Conservation (phyloP, 2,329 filamentous ascomycete species). For the Fusarium sp. region DNA sequence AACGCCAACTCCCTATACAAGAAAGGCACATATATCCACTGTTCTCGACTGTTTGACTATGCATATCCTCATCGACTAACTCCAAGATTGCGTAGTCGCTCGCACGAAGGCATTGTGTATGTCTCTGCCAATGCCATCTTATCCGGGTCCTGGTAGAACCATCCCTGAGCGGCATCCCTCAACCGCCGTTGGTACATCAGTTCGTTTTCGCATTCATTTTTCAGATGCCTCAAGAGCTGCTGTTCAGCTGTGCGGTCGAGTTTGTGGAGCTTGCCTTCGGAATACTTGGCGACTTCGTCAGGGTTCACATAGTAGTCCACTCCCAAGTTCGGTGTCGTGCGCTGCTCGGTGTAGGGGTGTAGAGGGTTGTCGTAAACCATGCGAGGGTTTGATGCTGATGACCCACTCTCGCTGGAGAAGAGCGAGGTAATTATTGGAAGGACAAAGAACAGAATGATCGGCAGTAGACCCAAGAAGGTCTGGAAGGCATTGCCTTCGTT, state of each 20-base stretch:
- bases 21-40: constrained; percentile 29
- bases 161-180: constrained; percentile 83
- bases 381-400: constrained; percentile 64
- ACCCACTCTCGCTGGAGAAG: constrained; percentile 65
- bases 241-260: constrained; percentile 83
- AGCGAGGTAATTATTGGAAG: constrained; percentile 84
- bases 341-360: constrained; percentile 78
- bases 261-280: constrained; percentile 73
- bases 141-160: constrained; percentile 84
- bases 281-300: constrained; percentile 76
- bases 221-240: constrained; percentile 74
- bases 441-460: constrained; percentile 89
- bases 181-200: constrained; percentile 71
- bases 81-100: constrained; percentile 59
- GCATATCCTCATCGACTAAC: constrained; percentile 41
- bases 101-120: constrained; percentile 64
- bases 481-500: constrained; percentile 64
- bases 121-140: constrained; percentile 77
- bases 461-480: constrained; percentile 80
- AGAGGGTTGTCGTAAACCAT: constrained; percentile 80
- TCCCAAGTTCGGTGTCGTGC: constrained; percentile 75
- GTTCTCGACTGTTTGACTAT: constrained; percentile 2
- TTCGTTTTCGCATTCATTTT: constrained; percentile 80
- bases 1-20: constrained; percentile 48
- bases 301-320: constrained; percentile 90